A percentile compares a stretch with the other conserved stretches of the same genome.
These are phyloP conservation scores for Digitaria exilis DNA, from an alignment of 202 grass and related monocot species.

Conservation along the genomic window DNA sequence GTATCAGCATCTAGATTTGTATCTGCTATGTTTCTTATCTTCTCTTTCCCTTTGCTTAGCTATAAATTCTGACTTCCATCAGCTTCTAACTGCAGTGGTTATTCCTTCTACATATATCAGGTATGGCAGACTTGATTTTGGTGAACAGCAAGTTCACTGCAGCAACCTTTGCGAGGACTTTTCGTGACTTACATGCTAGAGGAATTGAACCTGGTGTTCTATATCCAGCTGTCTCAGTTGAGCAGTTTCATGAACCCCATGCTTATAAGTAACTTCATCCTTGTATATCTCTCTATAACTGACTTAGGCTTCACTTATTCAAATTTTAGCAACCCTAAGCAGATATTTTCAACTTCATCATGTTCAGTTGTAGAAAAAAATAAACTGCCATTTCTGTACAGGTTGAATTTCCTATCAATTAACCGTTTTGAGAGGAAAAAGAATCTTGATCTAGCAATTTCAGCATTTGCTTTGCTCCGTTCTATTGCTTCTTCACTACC, in stretches of 20 bases:
- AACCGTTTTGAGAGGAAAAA: constrained; percentile 99
- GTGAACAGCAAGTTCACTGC: constrained; percentile 98
- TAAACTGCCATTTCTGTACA: constrained; percentile 37
- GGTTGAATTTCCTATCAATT: constrained; percentile 94
- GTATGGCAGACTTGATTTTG: constrained; percentile 91
- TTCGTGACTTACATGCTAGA: constrained; percentile 61
- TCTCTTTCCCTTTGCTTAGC: constrained; percentile 4
- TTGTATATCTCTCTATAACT: constrained; percentile 61
- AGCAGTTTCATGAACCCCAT: constrained; percentile 72
- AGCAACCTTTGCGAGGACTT: constrained; percentile 79
- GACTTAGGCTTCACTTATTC: constrained; percentile 27
- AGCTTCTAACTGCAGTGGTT: background rate
- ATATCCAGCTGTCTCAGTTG: constrained; percentile 83
- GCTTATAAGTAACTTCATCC: constrained; percentile 82
- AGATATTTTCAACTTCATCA: background rate
- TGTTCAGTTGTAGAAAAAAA: constrained; percentile 1
- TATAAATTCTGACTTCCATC: background rate
- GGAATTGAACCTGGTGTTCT: constrained; percentile 72
- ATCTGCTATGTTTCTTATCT: constrained; percentile 11
- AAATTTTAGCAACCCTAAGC: background rate
- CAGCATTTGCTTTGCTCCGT: constrained; percentile 77
- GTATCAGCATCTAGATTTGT: constrained; percentile 14
- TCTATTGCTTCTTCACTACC: constrained; percentile 52
- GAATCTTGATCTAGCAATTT: constrained; percentile 85
- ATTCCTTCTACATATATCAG: constrained; percentile 51